Base-by-base conservation (phyloP, 345 rosid genomes). In the Microcos paniculata region DNA sequence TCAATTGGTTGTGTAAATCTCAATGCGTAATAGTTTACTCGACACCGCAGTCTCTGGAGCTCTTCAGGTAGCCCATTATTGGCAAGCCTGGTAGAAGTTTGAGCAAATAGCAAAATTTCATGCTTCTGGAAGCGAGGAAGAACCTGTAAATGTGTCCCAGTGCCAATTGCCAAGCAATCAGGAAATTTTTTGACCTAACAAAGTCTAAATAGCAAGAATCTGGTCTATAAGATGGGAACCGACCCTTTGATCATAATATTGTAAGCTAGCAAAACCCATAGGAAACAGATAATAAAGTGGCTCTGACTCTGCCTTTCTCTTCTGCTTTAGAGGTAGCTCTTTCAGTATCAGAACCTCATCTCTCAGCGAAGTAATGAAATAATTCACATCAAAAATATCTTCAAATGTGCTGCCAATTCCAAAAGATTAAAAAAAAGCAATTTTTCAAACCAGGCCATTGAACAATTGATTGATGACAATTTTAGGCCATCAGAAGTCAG, bases 381-480 rank as follows among this genome's bases (percentile, higher is more conserved):
- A 95, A 80, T 91, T 83, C 45, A 91, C 88, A 69, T 95, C 94
- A 73, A 88, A 95, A 64, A 95, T 92, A 87, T 95, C 99, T 79
- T 88, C 87, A 77, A 95, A 89, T 78, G 92, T 91, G 75, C 99
- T 95, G 89, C 74, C 8, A 78, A 21, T n/a, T n/a, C n/a, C n/a
- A n/a, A n/a, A n/a, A n/a, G n/a, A n/a, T n/a, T n/a, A n/a, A n/a
- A n/a, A n/a, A n/a, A n/a, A n/a, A n/a, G n/a, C n/a, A n/a, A n/a
- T n/a, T n/a, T n/a, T n/a, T n/a, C n/a, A n/a, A n/a, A n/a, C n/a
- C n/a, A n/a, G n/a, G 89, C 76, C 12, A 79, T 13, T 10, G 28
- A 58, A 58, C 6, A 58, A 26, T 23, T 15, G 63, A 42, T 64
- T 30, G 15, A 11, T 18, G 24, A 49, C 43, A 18, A 49, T 4